Evolutionary conservation across 2,329 filamentous ascomycete species (phyloP).

Genomic region (Fusarium abutilonis): DNA sequence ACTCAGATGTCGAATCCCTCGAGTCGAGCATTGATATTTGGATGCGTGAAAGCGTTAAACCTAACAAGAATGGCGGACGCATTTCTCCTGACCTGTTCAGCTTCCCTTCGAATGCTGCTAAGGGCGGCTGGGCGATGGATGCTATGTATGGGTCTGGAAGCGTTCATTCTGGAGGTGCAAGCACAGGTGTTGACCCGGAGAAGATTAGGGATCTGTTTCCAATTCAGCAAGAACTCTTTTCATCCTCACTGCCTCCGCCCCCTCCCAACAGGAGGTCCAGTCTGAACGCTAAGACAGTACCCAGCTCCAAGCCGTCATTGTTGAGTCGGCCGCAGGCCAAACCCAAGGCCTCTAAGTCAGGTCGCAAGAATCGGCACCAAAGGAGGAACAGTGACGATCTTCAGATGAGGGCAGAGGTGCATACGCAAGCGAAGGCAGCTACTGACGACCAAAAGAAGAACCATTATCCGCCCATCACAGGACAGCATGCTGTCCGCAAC

Average conservation of each 20-base stretch:
- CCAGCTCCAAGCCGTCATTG: constrained; percentile 29
- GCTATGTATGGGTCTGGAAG: constrained; percentile 56
- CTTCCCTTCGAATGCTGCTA: constrained; percentile 56
- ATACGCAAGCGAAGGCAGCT: constrained; percentile 42
- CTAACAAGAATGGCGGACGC: constrained; percentile 44
- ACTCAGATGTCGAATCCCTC: constrained; percentile 55
- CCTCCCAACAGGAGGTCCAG: constrained; percentile 65
- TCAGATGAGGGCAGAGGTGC: constrained; percentile 41
- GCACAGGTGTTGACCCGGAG: constrained; percentile 48
- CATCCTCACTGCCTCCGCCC: constrained; percentile 54
- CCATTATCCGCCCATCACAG: constrained; percentile 62
- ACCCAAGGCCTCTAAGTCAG: constrained; percentile 29
- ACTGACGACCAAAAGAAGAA: constrained; percentile 50
- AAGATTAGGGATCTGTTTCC: constrained; percentile 60
- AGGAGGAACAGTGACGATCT: constrained; percentile 49
- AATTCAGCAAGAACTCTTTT: constrained; percentile 53
- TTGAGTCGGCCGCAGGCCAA: constrained; percentile 34
- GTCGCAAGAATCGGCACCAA: constrained; percentile 31
- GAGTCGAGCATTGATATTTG: constrained; percentile 66
- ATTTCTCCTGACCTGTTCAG: constrained; percentile 64
- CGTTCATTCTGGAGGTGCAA: constrained; percentile 36
- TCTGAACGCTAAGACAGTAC: constrained; percentile 59
- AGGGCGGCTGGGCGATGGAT: constrained; percentile 58
- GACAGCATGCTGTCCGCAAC: constrained; percentile 56
- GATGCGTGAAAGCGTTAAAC: constrained; percentile 64